A percentile compares a stretch with the other conserved stretches of the same genome.
Evolutionary conservation across 768 basidiomycete species (phyloP).

Genomic region (Hygrophorus russula): DNA sequence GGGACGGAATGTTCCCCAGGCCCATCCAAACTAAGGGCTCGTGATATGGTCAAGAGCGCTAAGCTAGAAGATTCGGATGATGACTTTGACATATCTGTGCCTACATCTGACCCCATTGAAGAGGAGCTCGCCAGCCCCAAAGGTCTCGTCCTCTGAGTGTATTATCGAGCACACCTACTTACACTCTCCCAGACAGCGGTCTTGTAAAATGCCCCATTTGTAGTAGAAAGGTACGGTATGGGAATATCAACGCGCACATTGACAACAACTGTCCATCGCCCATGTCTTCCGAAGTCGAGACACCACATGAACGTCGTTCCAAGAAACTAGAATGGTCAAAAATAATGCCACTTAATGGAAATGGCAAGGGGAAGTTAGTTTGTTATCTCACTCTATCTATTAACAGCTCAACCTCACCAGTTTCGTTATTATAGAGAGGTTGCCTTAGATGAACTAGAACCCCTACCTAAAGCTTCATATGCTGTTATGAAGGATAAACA

Average conservation of each 20-base stretch:
- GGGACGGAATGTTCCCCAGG: slow-evolving; percentile 18
- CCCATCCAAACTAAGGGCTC: slow-evolving; percentile 14
- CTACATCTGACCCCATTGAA: slow-evolving; percentile 27
- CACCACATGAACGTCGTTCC: slow-evolving; percentile 16
- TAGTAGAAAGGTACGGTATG: slow-evolving; percentile 27
- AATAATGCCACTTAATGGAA: slow-evolving; percentile 18
- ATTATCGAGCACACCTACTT: background rate
- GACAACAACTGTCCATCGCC: slow-evolving; percentile 44
- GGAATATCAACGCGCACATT: slow-evolving; percentile 52
- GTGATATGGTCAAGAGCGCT: slow-evolving; percentile 1
- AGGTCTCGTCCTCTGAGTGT: background rate
- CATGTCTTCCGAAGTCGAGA: slow-evolving; percentile 9
- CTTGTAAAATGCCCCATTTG: slow-evolving; percentile 59
- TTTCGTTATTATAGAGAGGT: slow-evolving; percentile 14
- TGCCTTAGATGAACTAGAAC: slow-evolving; percentile 11
- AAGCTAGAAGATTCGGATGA: slow-evolving; percentile 6
- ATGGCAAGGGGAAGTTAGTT: slow-evolving; percentile 29
- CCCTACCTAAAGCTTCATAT: slow-evolving; percentile 57
- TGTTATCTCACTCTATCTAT: background rate
- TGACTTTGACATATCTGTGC: slow-evolving; percentile 12
- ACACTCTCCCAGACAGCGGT: slow-evolving; percentile 20
- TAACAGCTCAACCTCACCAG: slow-evolving; percentile 1
- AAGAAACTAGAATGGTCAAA: slow-evolving; percentile 33
- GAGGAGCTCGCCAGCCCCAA: slow-evolving; percentile 14
- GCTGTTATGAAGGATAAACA: slow-evolving; percentile 50